Evolutionary conservation across 1,139 yeast genomes (phyloP).

Genomic region (Saccharomyces hybrid): DNA sequence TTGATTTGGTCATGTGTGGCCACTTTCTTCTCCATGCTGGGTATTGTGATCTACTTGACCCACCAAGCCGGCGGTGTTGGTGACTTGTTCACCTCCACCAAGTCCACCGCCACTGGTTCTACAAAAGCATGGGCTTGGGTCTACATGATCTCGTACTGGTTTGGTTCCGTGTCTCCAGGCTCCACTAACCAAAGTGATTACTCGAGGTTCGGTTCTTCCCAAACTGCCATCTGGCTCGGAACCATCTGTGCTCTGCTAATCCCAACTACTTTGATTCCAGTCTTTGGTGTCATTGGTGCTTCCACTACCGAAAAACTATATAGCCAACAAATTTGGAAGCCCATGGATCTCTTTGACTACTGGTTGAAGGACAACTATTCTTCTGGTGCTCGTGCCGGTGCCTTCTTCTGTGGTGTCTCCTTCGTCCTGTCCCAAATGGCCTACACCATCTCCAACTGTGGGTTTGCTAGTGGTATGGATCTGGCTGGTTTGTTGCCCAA

Average conservation of each 20-base stretch:
- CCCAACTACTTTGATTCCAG: slow-evolving; percentile 38
- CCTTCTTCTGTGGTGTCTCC: slow-evolving; percentile 41
- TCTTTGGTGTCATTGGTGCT: slow-evolving; percentile 39
- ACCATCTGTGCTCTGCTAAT: slow-evolving; percentile 33
- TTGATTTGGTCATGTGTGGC: slow-evolving; percentile 36
- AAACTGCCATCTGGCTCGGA: slow-evolving; percentile 32
- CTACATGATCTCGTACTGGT: slow-evolving; percentile 38
- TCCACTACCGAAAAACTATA: slow-evolving; percentile 34
- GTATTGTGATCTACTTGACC: slow-evolving; percentile 35
- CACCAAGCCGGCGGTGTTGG: slow-evolving; percentile 37
- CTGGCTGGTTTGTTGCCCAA: slow-evolving; percentile 42
- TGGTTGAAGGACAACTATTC: slow-evolving; percentile 34
- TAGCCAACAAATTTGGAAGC: slow-evolving; percentile 37
- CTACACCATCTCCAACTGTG: slow-evolving; percentile 44
- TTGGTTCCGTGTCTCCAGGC: slow-evolving; percentile 40
- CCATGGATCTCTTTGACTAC: slow-evolving; percentile 31
- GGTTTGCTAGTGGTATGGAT: slow-evolving; percentile 49
- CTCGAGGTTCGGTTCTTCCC: slow-evolving; percentile 37
- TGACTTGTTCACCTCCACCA: slow-evolving; percentile 30
- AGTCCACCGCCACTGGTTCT: slow-evolving; percentile 30
- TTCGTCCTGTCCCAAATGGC: slow-evolving; percentile 43
- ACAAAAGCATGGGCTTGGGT: slow-evolving; percentile 39
- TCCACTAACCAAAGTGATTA: slow-evolving; percentile 34
- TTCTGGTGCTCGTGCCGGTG: slow-evolving; percentile 41
- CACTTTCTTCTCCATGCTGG: slow-evolving; percentile 38